Evolutionary conservation across 1,139 yeast species (phyloP).

Genomic region (Blastobotrys proliferans): DNA sequence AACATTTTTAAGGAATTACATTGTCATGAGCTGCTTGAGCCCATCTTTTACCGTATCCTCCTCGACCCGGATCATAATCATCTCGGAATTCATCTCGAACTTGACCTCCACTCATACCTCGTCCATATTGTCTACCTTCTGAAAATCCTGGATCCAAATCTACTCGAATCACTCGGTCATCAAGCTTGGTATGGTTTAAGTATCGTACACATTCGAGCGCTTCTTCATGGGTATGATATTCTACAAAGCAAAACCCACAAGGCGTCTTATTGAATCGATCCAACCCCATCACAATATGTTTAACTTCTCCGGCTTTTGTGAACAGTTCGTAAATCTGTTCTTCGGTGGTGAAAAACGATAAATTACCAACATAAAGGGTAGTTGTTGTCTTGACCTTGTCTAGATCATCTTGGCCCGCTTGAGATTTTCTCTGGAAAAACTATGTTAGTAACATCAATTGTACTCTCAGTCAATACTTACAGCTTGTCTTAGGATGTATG

Average conservation of each 20-base stretch:
- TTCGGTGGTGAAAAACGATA: conserved; percentile 84
- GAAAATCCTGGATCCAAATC: conserved; percentile 93
- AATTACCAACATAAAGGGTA: conserved; percentile 84
- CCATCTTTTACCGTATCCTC: conserved; percentile 45
- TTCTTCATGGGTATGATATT: conserved; percentile 61
- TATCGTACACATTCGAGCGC: conserved; percentile 80
- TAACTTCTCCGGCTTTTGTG: conserved; percentile 66
- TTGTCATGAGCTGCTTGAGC: conserved; percentile 18
- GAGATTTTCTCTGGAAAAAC: conserved; percentile 23
- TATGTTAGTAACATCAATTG: neutral
- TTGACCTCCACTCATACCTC: conserved; percentile 91
- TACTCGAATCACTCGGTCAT: conserved; percentile 71
- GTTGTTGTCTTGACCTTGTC: conserved; percentile 59
- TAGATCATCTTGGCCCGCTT: conserved; percentile 51
- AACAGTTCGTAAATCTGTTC: conserved; percentile 88
- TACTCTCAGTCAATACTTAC: conserved; percentile 23
- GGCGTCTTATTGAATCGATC: conserved; percentile 87
- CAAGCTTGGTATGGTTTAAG: conserved; percentile 73
- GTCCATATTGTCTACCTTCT: conserved; percentile 92
- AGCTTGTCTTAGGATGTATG: conserved; percentile 75
- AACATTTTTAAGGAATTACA: neutral
- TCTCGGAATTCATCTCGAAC: conserved; percentile 54
- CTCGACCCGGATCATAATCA: conserved; percentile 55
- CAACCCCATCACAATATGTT: conserved; percentile 85
- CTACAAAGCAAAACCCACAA: conserved; percentile 92